phyloP scores from a whole-genome alignment of 257 asterid species.

The Forsythia viridissima region DNA sequence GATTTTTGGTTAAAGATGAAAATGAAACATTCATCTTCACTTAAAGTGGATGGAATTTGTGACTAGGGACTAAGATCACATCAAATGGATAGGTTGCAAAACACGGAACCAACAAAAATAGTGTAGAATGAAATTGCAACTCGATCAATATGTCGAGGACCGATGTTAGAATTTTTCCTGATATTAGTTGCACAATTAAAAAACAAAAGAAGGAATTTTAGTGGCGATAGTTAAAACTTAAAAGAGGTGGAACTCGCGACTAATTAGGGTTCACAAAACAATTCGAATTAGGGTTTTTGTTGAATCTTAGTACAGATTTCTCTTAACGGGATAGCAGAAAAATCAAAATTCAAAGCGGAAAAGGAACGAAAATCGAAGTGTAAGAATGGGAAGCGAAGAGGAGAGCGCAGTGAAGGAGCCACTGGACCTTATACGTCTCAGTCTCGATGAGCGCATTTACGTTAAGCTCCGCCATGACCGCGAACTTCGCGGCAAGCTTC shows the following conservation, averaged over 20 bases:
- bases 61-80: no score
- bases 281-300: not conserved
- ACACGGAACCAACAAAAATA: no score
- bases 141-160: not conserved
- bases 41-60: no score
- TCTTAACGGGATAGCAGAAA: not conserved
- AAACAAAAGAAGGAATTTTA: not conserved
- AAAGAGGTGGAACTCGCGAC: not conserved
- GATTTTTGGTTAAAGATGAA: no score
- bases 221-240: not conserved
- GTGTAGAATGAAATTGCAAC: no score
- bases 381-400: slow-evolving; percentile 90
- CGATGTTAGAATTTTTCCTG: not conserved
- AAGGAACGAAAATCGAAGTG: not conserved
- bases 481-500: slow-evolving; percentile 98
- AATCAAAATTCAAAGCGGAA: not conserved
- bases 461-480: slow-evolving; percentile 98
- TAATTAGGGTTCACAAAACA: no score
- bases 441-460: slow-evolving; percentile 97
- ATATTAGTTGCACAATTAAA: not conserved
- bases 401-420: slow-evolving; percentile 99
- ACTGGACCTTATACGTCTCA: slow-evolving; percentile 95
- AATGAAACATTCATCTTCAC: no score
- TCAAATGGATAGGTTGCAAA: no score
- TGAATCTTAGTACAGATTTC: not conserved